A percentile compares a stretch with the other conserved stretches of the same genome.
Evolutionary conservation across 1,284 basidiomycete genomes (phyloP).

Genomic region (Ustilago cynodontis): DNA sequence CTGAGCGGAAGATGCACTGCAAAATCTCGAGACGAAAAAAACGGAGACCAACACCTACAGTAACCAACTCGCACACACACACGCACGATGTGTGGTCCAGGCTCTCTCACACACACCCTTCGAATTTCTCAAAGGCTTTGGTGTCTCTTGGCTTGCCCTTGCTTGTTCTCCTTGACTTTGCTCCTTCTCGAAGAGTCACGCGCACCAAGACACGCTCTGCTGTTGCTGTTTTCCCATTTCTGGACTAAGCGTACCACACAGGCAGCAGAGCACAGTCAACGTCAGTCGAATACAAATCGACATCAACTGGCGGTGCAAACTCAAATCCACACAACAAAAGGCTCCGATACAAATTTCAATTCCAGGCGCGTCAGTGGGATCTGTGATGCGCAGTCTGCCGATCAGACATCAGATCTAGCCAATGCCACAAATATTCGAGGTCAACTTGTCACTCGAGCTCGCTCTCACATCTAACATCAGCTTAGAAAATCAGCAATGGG

Average conservation of each 20-base stretch:
- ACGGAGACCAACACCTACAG: conserved; percentile 42
- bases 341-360: no score
- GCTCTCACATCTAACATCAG: background rate
- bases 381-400: conserved; percentile 2
- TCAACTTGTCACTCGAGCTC: background rate
- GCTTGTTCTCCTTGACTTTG: no score
- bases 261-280: conserved; percentile 2
- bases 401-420: conserved; percentile 1
- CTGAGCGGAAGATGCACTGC: conserved; percentile 10
- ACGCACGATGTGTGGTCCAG: background rate
- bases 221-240: conserved; percentile 2
- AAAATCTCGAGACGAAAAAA: conserved; percentile 7
- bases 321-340: no score
- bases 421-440: no score
- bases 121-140: no score
- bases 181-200: background rate
- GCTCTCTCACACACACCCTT: background rate
- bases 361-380: background rate
- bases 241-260: background rate
- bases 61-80: background rate
- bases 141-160: no score
- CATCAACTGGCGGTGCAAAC: no score
- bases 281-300: conserved; percentile 6
- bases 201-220: background rate
- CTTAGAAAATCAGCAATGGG: background rate